Evolutionary conservation across 2,329 filamentous ascomycete species (phyloP).

Genomic region (Epichloe sylvatica): DNA sequence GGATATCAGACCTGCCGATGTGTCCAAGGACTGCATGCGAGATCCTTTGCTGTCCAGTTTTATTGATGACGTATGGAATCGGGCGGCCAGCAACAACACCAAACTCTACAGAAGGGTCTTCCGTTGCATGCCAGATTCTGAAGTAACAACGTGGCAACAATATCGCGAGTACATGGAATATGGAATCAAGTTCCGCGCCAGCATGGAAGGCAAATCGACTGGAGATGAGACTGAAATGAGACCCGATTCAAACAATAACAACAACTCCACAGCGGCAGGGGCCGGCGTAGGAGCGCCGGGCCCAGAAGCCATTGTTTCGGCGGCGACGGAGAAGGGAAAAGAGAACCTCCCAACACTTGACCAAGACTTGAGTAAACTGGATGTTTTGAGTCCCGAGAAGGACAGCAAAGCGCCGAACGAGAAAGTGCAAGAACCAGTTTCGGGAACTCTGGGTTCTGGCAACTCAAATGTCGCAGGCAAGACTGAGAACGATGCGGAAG

Average conservation of each 20-base stretch:
- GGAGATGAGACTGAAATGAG: conserved; percentile 37
- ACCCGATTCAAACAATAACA: conserved; percentile 18
- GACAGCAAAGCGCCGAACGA: conserved; percentile 22
- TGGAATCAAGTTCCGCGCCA: conserved; percentile 59
- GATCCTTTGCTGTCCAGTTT: conserved; percentile 76
- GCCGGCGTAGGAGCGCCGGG: conserved; percentile 31
- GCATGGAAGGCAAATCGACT: conserved; percentile 40
- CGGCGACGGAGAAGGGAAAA: conserved; percentile 15
- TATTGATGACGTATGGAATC: conserved; percentile 76
- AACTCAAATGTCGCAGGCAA: conserved; percentile 20
- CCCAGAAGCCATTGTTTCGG: conserved; percentile 24
- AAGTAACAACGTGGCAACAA: conserved; percentile 84
- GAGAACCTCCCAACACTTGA: conserved; percentile 13
- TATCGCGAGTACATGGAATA: conserved; percentile 79
- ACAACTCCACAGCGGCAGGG: conserved; percentile 19
- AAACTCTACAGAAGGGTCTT: conserved; percentile 89
- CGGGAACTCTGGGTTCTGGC: conserved; percentile 21
- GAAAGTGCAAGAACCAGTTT: conserved; percentile 6
- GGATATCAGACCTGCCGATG: conserved; percentile 58
- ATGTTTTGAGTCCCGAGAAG: conserved; percentile 19
- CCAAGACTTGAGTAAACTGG: conserved; percentile 18
- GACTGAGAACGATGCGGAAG: background rate
- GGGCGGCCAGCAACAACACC: conserved; percentile 85
- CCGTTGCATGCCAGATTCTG: conserved; percentile 90
- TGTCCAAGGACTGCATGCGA: conserved; percentile 86